Conservation (phyloP, 2,329 filamentous ascomycete genomes). For the Phyllosticta citribraziliensis region DNA sequence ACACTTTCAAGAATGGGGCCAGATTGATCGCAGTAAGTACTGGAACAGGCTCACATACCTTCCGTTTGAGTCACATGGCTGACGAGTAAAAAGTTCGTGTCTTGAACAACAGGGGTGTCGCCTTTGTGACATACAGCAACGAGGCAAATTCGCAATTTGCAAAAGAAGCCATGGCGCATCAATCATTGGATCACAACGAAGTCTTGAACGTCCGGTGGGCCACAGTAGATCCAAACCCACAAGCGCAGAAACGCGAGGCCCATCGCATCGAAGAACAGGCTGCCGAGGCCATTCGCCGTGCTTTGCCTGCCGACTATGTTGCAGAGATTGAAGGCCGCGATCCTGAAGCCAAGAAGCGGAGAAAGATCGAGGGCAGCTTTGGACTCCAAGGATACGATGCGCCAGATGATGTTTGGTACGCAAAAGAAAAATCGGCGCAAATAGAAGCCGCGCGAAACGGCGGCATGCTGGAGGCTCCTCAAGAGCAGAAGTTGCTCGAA, state of each 20-base stretch:
- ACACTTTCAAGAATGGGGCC: constrained; percentile 95
- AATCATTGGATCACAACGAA: constrained; percentile 82
- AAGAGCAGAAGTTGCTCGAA: constrained; percentile 40
- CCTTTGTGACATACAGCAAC: constrained; percentile 89
- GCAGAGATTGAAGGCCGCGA: constrained; percentile 90
- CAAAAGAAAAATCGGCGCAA: constrained; percentile 59
- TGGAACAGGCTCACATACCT: background rate
- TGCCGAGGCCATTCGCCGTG: constrained; percentile 81
- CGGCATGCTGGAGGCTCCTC: constrained; percentile 49
- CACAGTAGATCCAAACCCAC: constrained; percentile 89
- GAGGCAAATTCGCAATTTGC: constrained; percentile 44
- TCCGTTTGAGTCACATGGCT: background rate
- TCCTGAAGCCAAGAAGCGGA: constrained; percentile 73
- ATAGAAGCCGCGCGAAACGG: constrained; percentile 56
- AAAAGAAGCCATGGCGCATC: constrained; percentile 89
- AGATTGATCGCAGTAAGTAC: constrained; percentile 60
- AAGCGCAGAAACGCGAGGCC: constrained; percentile 86
- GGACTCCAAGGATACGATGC: constrained; percentile 87
- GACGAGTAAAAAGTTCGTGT: constrained; percentile 50
- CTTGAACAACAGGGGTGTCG: constrained; percentile 79
- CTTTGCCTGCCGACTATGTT: constrained; percentile 80
- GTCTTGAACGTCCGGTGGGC: constrained; percentile 96
- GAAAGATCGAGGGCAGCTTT: constrained; percentile 82
- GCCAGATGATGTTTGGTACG: constrained; percentile 88
- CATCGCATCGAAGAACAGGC: constrained; percentile 88